Evolutionary conservation across 2,329 filamentous ascomycete species (phyloP).

Genomic region (Alternaria incomplexa): DNA sequence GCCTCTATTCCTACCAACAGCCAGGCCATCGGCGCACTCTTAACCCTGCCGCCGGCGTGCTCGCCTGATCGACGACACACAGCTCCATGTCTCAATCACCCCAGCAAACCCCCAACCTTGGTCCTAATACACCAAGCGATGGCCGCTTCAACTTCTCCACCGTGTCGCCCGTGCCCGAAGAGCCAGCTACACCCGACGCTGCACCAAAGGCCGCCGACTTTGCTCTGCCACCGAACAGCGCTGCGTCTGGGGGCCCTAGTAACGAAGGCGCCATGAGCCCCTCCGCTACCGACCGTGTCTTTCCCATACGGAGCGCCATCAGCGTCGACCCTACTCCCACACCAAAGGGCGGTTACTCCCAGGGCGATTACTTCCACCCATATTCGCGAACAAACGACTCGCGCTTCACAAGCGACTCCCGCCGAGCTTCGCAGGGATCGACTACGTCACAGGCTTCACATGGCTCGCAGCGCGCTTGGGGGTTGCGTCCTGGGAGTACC

Average conservation of each 20-base stretch:
- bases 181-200: conserved; percentile 10
- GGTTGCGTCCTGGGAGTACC: conserved; percentile 4
- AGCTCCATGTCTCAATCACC: conserved; percentile 38
- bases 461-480: conserved; percentile 23
- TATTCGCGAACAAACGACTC: conserved; percentile 33
- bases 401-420: conserved; percentile 25
- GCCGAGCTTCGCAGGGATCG: conserved; percentile 37
- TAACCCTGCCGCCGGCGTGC: neutral
- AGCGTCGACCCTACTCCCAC: conserved; percentile 65
- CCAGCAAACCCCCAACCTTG: conserved; percentile 15
- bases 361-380: conserved; percentile 48
- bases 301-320: conserved; percentile 81
- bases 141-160: conserved; percentile 10
- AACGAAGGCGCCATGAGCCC: conserved; percentile 47
- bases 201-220: conserved; percentile 4
- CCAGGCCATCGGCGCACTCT: neutral
- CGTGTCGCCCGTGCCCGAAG: conserved; percentile 22
- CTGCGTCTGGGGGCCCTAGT: conserved; percentile 22
- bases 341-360: conserved; percentile 18
- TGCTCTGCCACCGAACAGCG: conserved; percentile 12
- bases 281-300: conserved; percentile 67
- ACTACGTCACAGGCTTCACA: conserved; percentile 39
- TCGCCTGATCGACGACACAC: conserved; percentile 1
- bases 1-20: conserved; percentile 1
- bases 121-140: conserved; percentile 11